Percentiles rank a stretch among this genome's conserved stretches.
Conservation (phyloP, 2,329 filamentous ascomycete genomes). For the Rhytidhysteron rufulum region DNA sequence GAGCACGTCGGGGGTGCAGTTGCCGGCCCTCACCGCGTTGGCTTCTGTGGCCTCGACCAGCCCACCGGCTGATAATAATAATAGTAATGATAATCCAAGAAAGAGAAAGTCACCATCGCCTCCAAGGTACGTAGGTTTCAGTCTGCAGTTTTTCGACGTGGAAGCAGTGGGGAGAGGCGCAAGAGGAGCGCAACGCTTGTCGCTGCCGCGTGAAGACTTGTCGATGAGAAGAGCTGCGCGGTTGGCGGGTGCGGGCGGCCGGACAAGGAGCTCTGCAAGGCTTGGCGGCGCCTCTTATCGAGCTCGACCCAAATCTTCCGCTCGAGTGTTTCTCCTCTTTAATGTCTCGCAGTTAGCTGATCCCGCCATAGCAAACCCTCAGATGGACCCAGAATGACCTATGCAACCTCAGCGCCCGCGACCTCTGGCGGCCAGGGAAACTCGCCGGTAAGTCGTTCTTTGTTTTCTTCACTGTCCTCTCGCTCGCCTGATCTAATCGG, state of each 20-base stretch:
- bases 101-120: slow-evolving; percentile 18
- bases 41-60: slow-evolving; percentile 54
- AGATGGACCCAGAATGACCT: slow-evolving; percentile 55
- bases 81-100: slow-evolving; percentile 42
- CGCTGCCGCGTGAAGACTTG: background rate
- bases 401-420: slow-evolving; percentile 61
- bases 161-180: background rate
- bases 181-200: too few relatives aligned
- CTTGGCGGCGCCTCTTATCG: too few relatives aligned
- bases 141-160: background rate
- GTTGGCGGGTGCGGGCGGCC: slow-evolving; percentile 12
- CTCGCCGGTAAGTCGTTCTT: slow-evolving; percentile 50
- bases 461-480: slow-evolving; percentile 15
- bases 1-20: slow-evolving; percentile 40
- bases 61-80: slow-evolving; percentile 38
- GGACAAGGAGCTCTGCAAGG: too few relatives aligned
- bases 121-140: slow-evolving; percentile 24
- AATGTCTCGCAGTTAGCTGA: too few relatives aligned
- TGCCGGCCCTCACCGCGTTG: slow-evolving; percentile 58
- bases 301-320: slow-evolving; percentile 22
- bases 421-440: slow-evolving; percentile 62
- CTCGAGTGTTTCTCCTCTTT: slow-evolving; percentile 27
- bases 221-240: slow-evolving; percentile 7
- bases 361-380: slow-evolving; percentile 29
- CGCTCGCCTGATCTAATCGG: slow-evolving; percentile 4